Evolutionary conservation across 257 asterid genomes (phyloP), one percentile per base, ranked within the genome.

Genomic region (Solanum habrochaites): DNA sequence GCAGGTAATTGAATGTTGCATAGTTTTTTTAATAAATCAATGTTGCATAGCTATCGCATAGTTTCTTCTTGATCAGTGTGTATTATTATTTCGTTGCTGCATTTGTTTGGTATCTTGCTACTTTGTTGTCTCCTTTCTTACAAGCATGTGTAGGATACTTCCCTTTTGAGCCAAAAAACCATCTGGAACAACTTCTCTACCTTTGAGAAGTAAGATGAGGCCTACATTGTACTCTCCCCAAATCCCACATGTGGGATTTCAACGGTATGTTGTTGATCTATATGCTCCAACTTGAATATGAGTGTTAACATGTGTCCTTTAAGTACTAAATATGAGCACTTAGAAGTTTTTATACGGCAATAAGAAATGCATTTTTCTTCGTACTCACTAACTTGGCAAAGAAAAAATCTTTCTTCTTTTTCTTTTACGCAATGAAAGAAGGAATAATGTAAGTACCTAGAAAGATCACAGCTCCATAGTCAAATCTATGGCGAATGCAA

Each of bases 401-500:
- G 27, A 20, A 29, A 80, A 18, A 16, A 27, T 16, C 18, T 47
- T 14, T 25, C 7, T 18, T 47, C 18, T 29, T 80, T 47, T 80
- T 62, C 52, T n/a, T 73, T 29, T 49, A 81, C 11, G 20, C 69
- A 81, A 49, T 31, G 31, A 81, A 49, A 81, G 42, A 81, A 49
- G 86, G 87, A 77, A 32, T 49, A 85, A 80, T 62, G 39, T 12
- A 89, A 85, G 74, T 93, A 97, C 99, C 99, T 95, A 97, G 94
- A 86, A 92, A 95, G 90, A 97, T 93, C 89, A 97, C 89, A 88
- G 98, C 99, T 86, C 99, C 99, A 90, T 97, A 95, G 88, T 97
- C 99, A 90, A 90, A 93, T 89, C 91, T 93, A 92, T 97, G 99
- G 18, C 99, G 93, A 87, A 97, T 96, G 93, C 99, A 97, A 82